These are phyloP conservation scores for Mucuna pruriens DNA, from an alignment of 306 rosid genomes.

Conservation along the genomic window DNA sequence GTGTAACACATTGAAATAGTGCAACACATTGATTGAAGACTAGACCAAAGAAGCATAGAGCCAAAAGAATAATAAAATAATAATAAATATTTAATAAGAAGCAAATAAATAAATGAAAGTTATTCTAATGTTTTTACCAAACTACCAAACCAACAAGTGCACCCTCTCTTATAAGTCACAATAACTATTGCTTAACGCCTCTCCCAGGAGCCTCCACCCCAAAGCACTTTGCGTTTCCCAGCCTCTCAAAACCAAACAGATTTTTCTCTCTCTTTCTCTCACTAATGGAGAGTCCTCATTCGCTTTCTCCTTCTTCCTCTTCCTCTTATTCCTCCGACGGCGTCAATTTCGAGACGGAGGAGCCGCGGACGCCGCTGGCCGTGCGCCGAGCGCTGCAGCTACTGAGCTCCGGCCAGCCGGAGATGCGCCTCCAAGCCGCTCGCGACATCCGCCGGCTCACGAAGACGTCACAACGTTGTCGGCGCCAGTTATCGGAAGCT, in stretches of 20 bases:
- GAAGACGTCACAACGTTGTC: slow-evolving; percentile 86
- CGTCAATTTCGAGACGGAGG: slow-evolving; percentile 39
- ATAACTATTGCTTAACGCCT: slow-evolving; percentile 62
- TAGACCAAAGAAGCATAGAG: neutral
- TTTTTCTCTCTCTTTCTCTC: slow-evolving; percentile 12
- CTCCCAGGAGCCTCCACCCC: slow-evolving; percentile 32
- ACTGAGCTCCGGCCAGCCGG: slow-evolving; percentile 63
- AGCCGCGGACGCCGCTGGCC: slow-evolving; percentile 54
- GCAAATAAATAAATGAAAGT: neutral
- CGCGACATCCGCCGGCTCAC: slow-evolving; percentile 89
- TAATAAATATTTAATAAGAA: neutral
- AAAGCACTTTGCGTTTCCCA: slow-evolving; percentile 20
- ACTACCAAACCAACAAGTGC: slow-evolving; percentile 46
- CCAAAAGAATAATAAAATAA: neutral
- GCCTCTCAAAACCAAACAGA: slow-evolving; percentile 28
- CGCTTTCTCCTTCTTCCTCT: slow-evolving; percentile 43
- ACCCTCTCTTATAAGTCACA: slow-evolving; percentile 17
- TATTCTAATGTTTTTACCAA: slow-evolving; percentile 27
- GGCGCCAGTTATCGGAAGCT: slow-evolving; percentile 76
- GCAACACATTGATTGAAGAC: slow-evolving; percentile 18
- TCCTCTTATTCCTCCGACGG: slow-evolving; percentile 47
- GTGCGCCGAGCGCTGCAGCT: slow-evolving; percentile 73
- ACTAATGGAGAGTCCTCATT: slow-evolving; percentile 51
- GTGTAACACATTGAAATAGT: too few species aligned
- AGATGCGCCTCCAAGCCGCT: slow-evolving; percentile 67